Percentiles rank a stretch among this genome's conserved stretches.
Evolutionary conservation across 352 stramenopile genomes (phyloP).

Genomic region (Pythium insidiosum): DNA sequence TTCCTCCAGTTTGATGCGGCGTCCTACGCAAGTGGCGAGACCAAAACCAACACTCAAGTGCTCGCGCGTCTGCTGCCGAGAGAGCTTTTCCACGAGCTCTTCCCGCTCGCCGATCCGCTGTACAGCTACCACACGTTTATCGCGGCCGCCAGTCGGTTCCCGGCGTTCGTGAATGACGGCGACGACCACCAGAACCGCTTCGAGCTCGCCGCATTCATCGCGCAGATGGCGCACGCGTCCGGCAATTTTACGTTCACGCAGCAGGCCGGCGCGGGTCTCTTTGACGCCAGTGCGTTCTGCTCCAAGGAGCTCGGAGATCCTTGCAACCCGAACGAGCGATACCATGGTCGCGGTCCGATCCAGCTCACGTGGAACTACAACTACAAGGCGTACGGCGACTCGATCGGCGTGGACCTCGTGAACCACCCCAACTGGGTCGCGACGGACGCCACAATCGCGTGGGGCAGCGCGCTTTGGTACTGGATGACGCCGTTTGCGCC

Average conservation of each 20-base stretch:
- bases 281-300: slow-evolving; percentile 8
- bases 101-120: slow-evolving; percentile 11
- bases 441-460: slow-evolving; percentile 6
- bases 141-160: slow-evolving; percentile 10
- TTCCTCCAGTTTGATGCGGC: no score
- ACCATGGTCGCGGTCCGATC: slow-evolving; percentile 14
- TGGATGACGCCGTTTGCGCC: slow-evolving; percentile 7
- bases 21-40: slow-evolving; percentile 1
- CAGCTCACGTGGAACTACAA: slow-evolving; percentile 21
- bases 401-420: slow-evolving; percentile 5
- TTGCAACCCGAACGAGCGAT: slow-evolving; percentile 7
- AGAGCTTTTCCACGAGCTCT: slow-evolving; percentile 9
- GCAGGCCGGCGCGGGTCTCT: slow-evolving; percentile 1
- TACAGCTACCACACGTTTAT: slow-evolving; percentile 12
- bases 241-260: slow-evolving; percentile 13
- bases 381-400: slow-evolving; percentile 8
- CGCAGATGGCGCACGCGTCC: slow-evolving; percentile 10
- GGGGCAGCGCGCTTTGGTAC: slow-evolving; percentile 15
- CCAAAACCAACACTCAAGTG: no score
- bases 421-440: slow-evolving; percentile 11
- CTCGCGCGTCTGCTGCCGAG: slow-evolving; percentile 9
- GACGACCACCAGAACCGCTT: slow-evolving; percentile 4
- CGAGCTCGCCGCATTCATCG: slow-evolving; percentile 15
- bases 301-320: slow-evolving; percentile 3
- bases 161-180: slow-evolving; percentile 12